phyloP scores from a whole-genome alignment of 2,329 filamentous ascomycete genomes.

The Xylaria sp. region DNA sequence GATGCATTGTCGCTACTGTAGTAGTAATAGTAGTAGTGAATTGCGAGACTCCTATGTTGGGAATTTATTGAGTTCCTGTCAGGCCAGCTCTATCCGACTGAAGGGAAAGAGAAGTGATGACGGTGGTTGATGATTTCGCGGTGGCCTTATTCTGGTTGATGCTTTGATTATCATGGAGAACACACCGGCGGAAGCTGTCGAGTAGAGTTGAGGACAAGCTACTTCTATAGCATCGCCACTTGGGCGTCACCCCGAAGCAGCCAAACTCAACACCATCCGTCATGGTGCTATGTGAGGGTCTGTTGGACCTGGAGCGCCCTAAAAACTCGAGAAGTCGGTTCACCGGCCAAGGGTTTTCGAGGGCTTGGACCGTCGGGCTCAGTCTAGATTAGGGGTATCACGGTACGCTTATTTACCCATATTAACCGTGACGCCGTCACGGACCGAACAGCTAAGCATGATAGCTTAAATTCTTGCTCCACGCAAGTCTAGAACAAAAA shows the following conservation, averaged over 20 bases:
- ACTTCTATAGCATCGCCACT: constrained; percentile 14
- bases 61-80: neutral
- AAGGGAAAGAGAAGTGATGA: neutral
- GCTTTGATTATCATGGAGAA: neutral
- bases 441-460: neutral
- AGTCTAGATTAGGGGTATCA: constrained; percentile 23
- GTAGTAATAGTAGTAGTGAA: neutral
- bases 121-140: neutral
- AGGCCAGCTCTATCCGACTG: neutral
- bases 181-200: neutral
- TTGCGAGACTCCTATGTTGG: neutral
- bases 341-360: neutral
- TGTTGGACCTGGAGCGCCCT: constrained; percentile 13
- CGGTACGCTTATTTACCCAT: constrained; percentile 29
- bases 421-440: constrained; percentile 26
- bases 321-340: constrained; percentile 8
- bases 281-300: neutral
- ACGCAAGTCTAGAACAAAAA: constrained; percentile 22
- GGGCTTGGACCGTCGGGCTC: neutral
- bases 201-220: neutral
- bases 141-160: neutral
- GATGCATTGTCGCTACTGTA: constrained; percentile 12
- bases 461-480: constrained; percentile 1
- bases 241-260: neutral
- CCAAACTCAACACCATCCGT: constrained; percentile 3